Evolutionary conservation across 306 rosid genomes (phyloP).

Genomic region (Cajanus cajan): DNA sequence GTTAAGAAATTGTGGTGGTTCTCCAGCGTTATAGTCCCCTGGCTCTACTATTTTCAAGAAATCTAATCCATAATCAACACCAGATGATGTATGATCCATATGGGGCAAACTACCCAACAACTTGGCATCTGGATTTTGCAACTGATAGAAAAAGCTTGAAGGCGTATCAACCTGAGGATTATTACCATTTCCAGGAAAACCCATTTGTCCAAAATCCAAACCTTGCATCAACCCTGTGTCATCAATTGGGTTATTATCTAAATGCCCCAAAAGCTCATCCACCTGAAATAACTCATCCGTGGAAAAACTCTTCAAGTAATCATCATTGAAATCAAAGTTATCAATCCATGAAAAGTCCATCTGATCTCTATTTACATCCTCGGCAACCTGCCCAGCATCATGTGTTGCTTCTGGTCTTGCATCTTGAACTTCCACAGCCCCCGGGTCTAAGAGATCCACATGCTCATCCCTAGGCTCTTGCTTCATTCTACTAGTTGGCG

Average conservation of each 20-base stretch:
- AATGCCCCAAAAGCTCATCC: slow-evolving; percentile 53
- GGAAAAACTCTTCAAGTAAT: slow-evolving; percentile 38
- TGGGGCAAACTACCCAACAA: slow-evolving; percentile 61
- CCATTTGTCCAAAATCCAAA: slow-evolving; percentile 25
- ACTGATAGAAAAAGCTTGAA: slow-evolving; percentile 43
- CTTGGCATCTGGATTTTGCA: slow-evolving; percentile 69
- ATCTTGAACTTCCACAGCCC: slow-evolving; percentile 23
- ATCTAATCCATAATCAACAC: slow-evolving; percentile 54
- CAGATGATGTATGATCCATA: slow-evolving; percentile 50
- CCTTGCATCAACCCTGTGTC: slow-evolving; percentile 31
- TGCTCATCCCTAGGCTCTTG: slow-evolving; percentile 41
- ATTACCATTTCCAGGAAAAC: background rate
- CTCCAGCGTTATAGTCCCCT: slow-evolving; percentile 34
- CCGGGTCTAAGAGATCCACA: background rate
- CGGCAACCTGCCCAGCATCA: slow-evolving; percentile 7
- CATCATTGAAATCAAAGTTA: slow-evolving; percentile 9
- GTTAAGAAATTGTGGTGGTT: slow-evolving; percentile 38
- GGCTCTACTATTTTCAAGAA: slow-evolving; percentile 53
- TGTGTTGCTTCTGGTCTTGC: background rate
- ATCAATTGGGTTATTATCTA: slow-evolving; percentile 38
- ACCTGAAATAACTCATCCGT: slow-evolving; percentile 66
- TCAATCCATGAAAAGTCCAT: slow-evolving; percentile 37
- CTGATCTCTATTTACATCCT: slow-evolving; percentile 22
- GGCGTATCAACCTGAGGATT: slow-evolving; percentile 28
- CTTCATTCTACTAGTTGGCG: slow-evolving; percentile 30